Conservation (phyloP, 1,284 basidiomycete species). For the Malassezia vespertilionis region DNA sequence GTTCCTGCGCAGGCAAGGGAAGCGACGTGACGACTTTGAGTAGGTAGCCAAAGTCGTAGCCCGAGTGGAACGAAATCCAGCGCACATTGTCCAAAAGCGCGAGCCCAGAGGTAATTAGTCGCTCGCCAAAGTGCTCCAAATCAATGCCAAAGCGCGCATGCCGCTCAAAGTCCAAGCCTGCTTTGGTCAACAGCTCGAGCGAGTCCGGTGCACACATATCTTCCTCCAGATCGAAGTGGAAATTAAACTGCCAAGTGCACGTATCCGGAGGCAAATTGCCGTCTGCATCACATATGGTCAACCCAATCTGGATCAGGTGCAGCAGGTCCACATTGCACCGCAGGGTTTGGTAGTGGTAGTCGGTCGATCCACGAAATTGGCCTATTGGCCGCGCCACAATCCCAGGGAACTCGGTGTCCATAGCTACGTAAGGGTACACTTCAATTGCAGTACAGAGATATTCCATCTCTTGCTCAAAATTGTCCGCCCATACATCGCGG, state of each 20-base stretch:
- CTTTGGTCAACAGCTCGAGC: conserved; percentile 83
- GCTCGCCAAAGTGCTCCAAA: conserved; percentile 89
- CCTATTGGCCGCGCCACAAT: conserved; percentile 96
- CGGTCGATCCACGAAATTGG: conserved; percentile 85
- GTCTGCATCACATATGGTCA: conserved; percentile 85
- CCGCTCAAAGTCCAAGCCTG: conserved; percentile 87
- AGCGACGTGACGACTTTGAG: conserved; percentile 83
- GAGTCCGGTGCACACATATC: conserved; percentile 99
- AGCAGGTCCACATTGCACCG: conserved; percentile 88
- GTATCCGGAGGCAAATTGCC: conserved; percentile 70
- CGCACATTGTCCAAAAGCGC: conserved; percentile 79
- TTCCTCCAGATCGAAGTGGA: conserved; percentile 78
- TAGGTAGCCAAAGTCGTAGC: conserved; percentile 98
- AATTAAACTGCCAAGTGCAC: conserved; percentile 99
- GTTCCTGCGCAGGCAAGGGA: conserved; percentile 77
- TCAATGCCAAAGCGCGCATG: conserved; percentile 84
- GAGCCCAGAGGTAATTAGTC: conserved; percentile 88
- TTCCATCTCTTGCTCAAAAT: conserved; percentile 82
- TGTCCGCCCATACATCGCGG: conserved; percentile 79
- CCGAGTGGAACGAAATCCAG: conserved; percentile 99
- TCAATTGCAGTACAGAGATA: conserved; percentile 76
- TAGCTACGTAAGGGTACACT: conserved; percentile 83
- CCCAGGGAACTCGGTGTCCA: conserved; percentile 99
- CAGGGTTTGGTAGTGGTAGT: conserved; percentile 99
- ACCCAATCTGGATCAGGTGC: conserved; percentile 92